Conservation (phyloP, 2,329 filamentous ascomycete genomes). For the Fusarium cicatricum region DNA sequence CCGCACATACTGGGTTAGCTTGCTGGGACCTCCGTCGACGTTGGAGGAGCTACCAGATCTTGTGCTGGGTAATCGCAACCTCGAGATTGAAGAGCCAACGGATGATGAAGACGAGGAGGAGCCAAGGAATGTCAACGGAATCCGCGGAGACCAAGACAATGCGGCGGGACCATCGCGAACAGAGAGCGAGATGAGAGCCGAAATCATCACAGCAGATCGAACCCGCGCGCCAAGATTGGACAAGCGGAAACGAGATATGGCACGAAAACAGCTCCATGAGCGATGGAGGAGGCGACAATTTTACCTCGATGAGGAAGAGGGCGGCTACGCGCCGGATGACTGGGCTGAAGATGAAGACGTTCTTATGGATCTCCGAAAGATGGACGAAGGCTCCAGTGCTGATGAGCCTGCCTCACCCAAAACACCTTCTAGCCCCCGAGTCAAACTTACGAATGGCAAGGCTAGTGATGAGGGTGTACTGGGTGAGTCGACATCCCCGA, state of each 20-base stretch:
- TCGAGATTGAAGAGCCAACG: conserved; percentile 41
- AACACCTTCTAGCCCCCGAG: conserved; percentile 81
- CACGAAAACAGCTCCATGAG: conserved; percentile 67
- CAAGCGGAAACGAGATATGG: conserved; percentile 53
- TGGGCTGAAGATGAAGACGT: conserved; percentile 70
- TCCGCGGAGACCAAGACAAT: conserved; percentile 36
- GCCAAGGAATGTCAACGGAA: conserved; percentile 35
- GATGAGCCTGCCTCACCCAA: conserved; percentile 55
- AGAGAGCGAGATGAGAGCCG: conserved; percentile 53
- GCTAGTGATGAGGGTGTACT: conserved; percentile 76
- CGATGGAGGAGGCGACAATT: conserved; percentile 81
- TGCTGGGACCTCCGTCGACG: conserved; percentile 56
- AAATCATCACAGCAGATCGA: conserved; percentile 48
- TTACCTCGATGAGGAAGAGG: conserved; percentile 87
- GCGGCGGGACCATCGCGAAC: conserved; percentile 46
- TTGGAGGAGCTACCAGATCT: conserved; percentile 54
- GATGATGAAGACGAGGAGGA: conserved; percentile 42
- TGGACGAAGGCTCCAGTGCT: conserved; percentile 55
- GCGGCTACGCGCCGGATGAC: conserved; percentile 68
- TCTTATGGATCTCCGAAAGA: conserved; percentile 48
- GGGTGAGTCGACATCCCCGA: conserved; percentile 76
- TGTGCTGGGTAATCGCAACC: conserved; percentile 46
- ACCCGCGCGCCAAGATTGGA: conserved; percentile 50
- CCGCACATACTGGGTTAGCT: conserved; percentile 52
- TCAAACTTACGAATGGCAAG: conserved; percentile 76